Evolutionary conservation across 176 grass and related monocot genomes (phyloP).

Genomic region (Eragrostis curvula): DNA sequence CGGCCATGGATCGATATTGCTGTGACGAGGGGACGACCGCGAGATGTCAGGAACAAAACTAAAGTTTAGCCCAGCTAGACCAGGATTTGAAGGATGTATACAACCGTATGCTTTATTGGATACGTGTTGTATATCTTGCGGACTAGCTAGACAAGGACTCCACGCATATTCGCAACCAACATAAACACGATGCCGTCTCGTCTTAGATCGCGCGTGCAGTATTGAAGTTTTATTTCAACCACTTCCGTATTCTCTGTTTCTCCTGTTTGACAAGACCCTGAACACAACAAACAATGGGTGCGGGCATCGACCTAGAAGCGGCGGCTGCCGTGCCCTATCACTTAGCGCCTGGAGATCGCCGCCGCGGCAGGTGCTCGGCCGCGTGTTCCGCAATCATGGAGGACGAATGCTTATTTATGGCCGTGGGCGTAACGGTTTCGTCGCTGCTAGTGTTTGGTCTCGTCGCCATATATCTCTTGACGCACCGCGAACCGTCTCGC

Average conservation of each 20-base stretch:
- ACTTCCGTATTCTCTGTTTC: neutral
- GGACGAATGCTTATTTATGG: neutral
- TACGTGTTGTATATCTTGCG: no score
- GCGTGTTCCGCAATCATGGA: neutral
- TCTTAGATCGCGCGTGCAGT: no score
- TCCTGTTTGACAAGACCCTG: neutral
- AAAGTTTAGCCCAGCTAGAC: no score
- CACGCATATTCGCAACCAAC: no score
- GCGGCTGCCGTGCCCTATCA: neutral
- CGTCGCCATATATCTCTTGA: neutral
- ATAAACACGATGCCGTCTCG: no score
- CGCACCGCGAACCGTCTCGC: neutral
- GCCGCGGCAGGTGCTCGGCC: neutral
- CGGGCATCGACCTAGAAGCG: neutral
- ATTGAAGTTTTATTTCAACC: no score
- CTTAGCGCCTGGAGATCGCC: neutral
- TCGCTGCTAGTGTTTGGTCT: no score
- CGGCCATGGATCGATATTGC: neutral
- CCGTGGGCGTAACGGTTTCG: rapidly evolving
- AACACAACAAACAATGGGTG: neutral
- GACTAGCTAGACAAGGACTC: no score
- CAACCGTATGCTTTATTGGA: no score
- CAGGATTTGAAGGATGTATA: no score
- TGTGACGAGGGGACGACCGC: no score
- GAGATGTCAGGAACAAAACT: no score